phyloP scores from a whole-genome alignment of 768 basidiomycete genomes.

The Leccinum boreale region DNA sequence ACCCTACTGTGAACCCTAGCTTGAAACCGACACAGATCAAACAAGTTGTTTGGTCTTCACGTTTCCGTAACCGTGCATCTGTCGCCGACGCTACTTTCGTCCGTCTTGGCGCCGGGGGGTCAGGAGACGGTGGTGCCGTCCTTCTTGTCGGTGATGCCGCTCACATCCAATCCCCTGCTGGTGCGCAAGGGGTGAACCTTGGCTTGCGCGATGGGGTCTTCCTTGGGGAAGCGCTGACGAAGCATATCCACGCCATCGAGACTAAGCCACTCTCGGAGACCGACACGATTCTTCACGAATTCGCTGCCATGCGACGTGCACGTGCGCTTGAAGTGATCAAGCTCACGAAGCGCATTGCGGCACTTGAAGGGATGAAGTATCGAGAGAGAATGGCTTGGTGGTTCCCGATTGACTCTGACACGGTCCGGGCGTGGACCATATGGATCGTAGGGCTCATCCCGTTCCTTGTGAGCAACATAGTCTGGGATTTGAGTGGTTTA shows the following conservation, averaged over 20 bases:
- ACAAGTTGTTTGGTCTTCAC: slow-evolving; percentile 39
- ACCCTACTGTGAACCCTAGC: slow-evolving; percentile 32
- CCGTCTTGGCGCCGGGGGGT: slow-evolving; percentile 20
- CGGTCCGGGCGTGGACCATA: slow-evolving; percentile 25
- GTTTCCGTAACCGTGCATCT: no score
- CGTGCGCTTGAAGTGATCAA: slow-evolving; percentile 42
- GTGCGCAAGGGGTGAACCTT: slow-evolving; percentile 60
- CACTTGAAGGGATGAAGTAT: slow-evolving; percentile 22
- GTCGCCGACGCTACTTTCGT: not conserved
- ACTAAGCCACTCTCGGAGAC: slow-evolving; percentile 7
- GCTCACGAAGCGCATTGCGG: slow-evolving; percentile 37
- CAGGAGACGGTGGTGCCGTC: slow-evolving; percentile 12
- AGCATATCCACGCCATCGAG: slow-evolving; percentile 28
- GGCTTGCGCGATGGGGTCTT: slow-evolving; percentile 50
- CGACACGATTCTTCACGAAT: slow-evolving; percentile 34
- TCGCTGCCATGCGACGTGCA: slow-evolving; percentile 34
- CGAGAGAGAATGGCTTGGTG: slow-evolving; percentile 15
- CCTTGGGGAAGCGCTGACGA: slow-evolving; percentile 39
- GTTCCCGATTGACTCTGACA: slow-evolving; percentile 25
- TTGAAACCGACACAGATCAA: slow-evolving; percentile 29
- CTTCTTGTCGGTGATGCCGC: slow-evolving; percentile 46
- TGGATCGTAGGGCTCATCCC: slow-evolving; percentile 18
- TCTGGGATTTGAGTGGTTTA: slow-evolving; percentile 23
- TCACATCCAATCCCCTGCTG: slow-evolving; percentile 50
- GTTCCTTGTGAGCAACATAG: slow-evolving; percentile 9